Conservation (phyloP, 129 eudicot species). For the Tagetes erecta region DNA sequence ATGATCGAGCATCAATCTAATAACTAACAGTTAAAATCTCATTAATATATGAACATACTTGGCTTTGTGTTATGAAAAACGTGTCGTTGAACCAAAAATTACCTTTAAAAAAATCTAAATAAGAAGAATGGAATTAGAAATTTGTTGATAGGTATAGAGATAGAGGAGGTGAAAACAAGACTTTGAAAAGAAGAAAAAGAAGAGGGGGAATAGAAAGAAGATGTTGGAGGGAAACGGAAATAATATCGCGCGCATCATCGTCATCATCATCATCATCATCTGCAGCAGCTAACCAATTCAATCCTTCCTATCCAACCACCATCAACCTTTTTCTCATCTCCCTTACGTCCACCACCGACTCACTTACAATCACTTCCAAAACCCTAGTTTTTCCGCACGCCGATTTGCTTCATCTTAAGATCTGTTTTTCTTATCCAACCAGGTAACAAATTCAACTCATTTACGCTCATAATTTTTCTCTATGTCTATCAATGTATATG, state of each 20-base stretch:
- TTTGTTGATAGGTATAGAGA: no score
- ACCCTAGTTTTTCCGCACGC: conserved; percentile 36
- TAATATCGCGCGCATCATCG: conserved; percentile 29
- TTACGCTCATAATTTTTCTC: not conserved
- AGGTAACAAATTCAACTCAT: conserved; percentile 29
- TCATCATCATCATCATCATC: no score
- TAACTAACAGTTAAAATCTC: no score
- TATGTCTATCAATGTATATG: conserved; percentile 1
- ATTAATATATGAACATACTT: no score
- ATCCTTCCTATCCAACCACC: no score
- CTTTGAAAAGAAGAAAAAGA: conserved; percentile 33
- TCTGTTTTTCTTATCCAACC: conserved; percentile 22
- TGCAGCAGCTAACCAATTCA: no score
- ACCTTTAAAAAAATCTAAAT: no score
- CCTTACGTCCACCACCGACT: conserved; percentile 21
- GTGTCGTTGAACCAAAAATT: no score
- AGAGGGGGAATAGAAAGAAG: not conserved
- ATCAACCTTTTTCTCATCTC: not conserved
- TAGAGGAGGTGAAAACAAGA: not conserved
- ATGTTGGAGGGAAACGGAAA: conserved; percentile 35
- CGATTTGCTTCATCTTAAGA: conserved; percentile 12
- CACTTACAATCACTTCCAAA: conserved; percentile 21
- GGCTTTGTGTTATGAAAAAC: no score
- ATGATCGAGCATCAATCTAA: no score
- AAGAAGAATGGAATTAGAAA: no score